These are phyloP conservation scores for Secale cereale DNA, from an alignment of 176 grass and related monocot genomes.

Conservation along the genomic window DNA sequence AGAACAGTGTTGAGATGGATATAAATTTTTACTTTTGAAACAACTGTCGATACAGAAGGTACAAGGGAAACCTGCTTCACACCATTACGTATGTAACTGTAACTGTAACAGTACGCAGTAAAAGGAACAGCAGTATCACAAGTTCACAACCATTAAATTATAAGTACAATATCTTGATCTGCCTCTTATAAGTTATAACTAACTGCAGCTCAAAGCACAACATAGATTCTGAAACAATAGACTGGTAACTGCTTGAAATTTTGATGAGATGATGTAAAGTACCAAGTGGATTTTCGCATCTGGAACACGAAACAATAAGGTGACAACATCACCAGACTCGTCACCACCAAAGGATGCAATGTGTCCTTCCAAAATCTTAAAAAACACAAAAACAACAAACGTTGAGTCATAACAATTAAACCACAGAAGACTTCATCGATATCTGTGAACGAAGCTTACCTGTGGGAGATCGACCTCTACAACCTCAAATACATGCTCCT, in stretches of 20 bases:
- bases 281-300: constrained; percentile 57
- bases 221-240: neutral
- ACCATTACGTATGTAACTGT: constrained; percentile 8
- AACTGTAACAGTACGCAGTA: neutral
- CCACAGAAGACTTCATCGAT: neutral
- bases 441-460: constrained; percentile 40
- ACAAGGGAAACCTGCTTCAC: neutral
- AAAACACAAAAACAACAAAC: constrained; percentile 12
- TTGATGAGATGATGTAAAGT: constrained; percentile 26
- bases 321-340: constrained; percentile 30
- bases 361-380: constrained; percentile 41
- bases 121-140: neutral
- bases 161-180: constrained; percentile 7
- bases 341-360: constrained; percentile 25
- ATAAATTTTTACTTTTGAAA: neutral
- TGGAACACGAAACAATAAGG: constrained; percentile 31
- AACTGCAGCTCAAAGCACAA: constrained; percentile 21
- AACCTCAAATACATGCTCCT: constrained; percentile 61
- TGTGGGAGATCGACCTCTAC: constrained; percentile 60
- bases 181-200: constrained; percentile 12
- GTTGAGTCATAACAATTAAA: constrained; percentile 20
- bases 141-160: neutral
- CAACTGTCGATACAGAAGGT: constrained; percentile 6
- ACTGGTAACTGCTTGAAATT: constrained; percentile 11
- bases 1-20: neutral